Evolutionary conservation across 768 basidiomycete genomes (phyloP).

Genomic region (Russula abietina): DNA sequence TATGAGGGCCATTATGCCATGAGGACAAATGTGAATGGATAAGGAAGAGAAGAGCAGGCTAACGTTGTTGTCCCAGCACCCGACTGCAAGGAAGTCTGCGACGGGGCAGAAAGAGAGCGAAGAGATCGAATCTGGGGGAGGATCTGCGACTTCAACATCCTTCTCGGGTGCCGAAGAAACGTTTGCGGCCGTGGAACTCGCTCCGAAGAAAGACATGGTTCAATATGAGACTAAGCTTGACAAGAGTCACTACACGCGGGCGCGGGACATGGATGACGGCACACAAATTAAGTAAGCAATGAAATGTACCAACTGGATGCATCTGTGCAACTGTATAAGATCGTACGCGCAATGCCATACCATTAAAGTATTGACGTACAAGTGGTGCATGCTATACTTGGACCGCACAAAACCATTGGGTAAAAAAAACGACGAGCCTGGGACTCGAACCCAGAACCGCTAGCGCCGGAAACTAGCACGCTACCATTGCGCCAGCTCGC

Average conservation of each 20-base stretch:
- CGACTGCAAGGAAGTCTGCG: conserved; percentile 87
- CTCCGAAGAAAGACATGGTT: conserved; percentile 41
- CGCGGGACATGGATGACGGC: too few relatives aligned
- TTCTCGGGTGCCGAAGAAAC: conserved; percentile 46
- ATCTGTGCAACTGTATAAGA: not conserved
- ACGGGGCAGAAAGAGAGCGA: conserved; percentile 76
- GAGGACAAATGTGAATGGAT: not conserved
- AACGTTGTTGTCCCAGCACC: conserved; percentile 92
- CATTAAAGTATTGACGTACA: not conserved
- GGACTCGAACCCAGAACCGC: conserved; percentile 60
- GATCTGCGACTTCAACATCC: conserved; percentile 75
- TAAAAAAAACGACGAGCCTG: conserved; percentile 45
- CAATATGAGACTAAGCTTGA: too few relatives aligned
- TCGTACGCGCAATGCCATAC: not conserved
- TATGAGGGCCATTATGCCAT: conserved; percentile 28
- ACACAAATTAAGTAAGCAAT: conserved; percentile 27
- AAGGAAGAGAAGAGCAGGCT: conserved; percentile 25
- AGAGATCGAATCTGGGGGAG: conserved; percentile 84
- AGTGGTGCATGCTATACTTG: not conserved
- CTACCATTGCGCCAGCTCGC: conserved; percentile 62
- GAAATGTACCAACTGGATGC: too few relatives aligned
- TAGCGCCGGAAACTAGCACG: conserved; percentile 61
- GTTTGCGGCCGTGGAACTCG: conserved; percentile 33
- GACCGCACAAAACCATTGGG: not conserved
- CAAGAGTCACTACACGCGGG: too few relatives aligned